Conservation (phyloP, 768 basidiomycete genomes). For the Lyophyllum decastes region DNA sequence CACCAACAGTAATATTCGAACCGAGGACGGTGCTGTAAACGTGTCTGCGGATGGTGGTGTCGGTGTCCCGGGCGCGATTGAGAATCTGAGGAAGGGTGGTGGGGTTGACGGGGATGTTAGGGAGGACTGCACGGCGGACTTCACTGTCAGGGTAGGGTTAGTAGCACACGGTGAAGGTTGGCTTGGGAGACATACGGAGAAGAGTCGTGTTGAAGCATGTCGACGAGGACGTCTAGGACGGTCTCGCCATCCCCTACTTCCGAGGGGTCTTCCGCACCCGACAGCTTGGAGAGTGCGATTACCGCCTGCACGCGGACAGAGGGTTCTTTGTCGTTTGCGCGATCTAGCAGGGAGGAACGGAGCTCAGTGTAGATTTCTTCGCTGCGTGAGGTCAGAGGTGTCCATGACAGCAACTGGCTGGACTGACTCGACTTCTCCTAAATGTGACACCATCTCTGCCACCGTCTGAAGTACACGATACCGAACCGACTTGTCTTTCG, state of each 20-base stretch:
- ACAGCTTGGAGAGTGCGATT: constrained; percentile 77
- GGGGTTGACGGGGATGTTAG: constrained; percentile 63
- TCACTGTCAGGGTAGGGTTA: constrained; percentile 52
- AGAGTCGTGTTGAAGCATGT: constrained; percentile 69
- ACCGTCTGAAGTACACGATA: constrained; percentile 80
- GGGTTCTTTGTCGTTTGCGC: constrained; percentile 79
- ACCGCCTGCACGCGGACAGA: constrained; percentile 78
- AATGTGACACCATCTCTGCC: constrained; percentile 74
- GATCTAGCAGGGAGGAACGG: constrained; percentile 63
- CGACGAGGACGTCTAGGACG: constrained; percentile 63
- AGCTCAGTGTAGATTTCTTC: constrained; percentile 73
- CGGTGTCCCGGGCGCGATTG: constrained; percentile 77
- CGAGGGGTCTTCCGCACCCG: constrained; percentile 63
- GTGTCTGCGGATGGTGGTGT: constrained; percentile 70
- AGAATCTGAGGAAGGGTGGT: constrained; percentile 68
- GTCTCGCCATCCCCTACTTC: constrained; percentile 55
- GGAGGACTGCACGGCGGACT: constrained; percentile 78
- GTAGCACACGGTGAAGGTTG: background rate
- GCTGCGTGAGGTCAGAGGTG: constrained; percentile 38
- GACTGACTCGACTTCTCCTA: constrained; percentile 86
- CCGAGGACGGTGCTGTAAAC: constrained; percentile 66
- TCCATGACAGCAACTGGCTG: background rate
- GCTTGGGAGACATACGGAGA: constrained; percentile 57
- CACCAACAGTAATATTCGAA: constrained; percentile 31
- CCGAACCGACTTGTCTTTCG: constrained; percentile 87